Base-by-base conservation (phyloP, 306 rosid species). In the Dryas drummondii region DNA sequence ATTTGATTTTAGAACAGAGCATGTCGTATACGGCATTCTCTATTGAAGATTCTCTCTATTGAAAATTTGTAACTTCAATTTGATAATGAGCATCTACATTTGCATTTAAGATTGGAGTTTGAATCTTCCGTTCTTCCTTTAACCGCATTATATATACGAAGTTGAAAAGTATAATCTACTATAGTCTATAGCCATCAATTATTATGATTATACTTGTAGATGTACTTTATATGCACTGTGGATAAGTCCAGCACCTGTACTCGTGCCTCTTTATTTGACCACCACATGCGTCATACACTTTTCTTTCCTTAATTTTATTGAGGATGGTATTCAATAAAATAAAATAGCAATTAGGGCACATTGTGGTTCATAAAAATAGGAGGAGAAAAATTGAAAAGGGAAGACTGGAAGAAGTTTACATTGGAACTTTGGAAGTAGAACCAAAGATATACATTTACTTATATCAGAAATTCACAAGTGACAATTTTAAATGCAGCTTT, bases 401-500 rank as follows among this genome's bases (percentile, higher is more conserved):
- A 53, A 60, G 69, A 41, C 22, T 6, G 37, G 65, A 32, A 50
- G 54, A 57, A 57, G 76, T 46, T 56, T 54, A 68, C 70, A 58
- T n/a, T 10, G 66, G 9, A 73, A 54, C 87, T 54, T 83, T 63
- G 90, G 78, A 66, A 83, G 50, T 52, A 53, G 87, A 22, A 80
- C 76, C 60, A 52, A 59, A 76, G 72, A 72, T 75, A 42, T 6
- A 54, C 6, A 7, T 50, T 12, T 3, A 11, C 0, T 16, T 7
- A 59, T 0, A 19, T 13, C 3, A 0, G 15, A 2, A 16, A 41
- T 50, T 4, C 62, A 48, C 46, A 48, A 77, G 64, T 82, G 74
- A 77, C 16, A 64, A 54, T 74, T 56, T 69, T 64, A 52, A 73
- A 70, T 45, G 45, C 9, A 55, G 16, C 45, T 27, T 62, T 46